Base-by-base conservation (phyloP, 2,329 filamentous ascomycete genomes). In the Epichloe gansuensis region DNA sequence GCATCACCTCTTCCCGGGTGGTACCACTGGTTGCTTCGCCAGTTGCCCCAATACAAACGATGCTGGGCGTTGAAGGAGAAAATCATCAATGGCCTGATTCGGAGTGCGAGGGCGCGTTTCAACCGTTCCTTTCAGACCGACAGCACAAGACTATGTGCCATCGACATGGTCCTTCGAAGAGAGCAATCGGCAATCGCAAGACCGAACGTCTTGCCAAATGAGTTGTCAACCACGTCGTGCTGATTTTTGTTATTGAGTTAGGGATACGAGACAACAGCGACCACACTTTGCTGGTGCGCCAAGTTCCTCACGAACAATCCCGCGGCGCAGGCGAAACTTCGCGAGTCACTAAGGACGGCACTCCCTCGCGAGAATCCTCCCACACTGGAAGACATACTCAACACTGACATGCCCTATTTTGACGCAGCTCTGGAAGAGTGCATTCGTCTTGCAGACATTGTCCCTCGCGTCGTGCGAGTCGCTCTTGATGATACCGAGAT, bases 221-320 rank as follows among this genome's bases (percentile, higher is more conserved):
- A 13, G n/a, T n/a, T n/a, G n/a, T n/a, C 3, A 43, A 23, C 13
- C n/a, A 41, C 39, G 8, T 21, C 5, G 15, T n/a, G 7, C 25
- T 34, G 5, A 7, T 39, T 7, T 21, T 21, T 52, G 27, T n/a
- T 17, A 23, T 34, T 2, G n/a, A 13, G 1, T 17, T 36, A 56
- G 53, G 59, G 61, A 9, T 57, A 62, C 36, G 61, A 63, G 9
- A 59, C 61, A 1, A 59, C 60, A 0, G 48, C 51, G 9, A 54
- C 54, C 15, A 54, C 57, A 3, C 47, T 63, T 4, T 49, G 44
- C 38, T 63, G 59, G 55, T 47, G 47, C 6, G 38, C 55, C 23
- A 63, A 61, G 51, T 55, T 58, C 27, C 43, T 63, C 9, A 48
- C 53, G 15, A 53, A 54, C 17, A 50, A 58, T 21, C 54, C 54